Conservation (phyloP, 306 rosid genomes). For the Astragalus glycyphyllos region DNA sequence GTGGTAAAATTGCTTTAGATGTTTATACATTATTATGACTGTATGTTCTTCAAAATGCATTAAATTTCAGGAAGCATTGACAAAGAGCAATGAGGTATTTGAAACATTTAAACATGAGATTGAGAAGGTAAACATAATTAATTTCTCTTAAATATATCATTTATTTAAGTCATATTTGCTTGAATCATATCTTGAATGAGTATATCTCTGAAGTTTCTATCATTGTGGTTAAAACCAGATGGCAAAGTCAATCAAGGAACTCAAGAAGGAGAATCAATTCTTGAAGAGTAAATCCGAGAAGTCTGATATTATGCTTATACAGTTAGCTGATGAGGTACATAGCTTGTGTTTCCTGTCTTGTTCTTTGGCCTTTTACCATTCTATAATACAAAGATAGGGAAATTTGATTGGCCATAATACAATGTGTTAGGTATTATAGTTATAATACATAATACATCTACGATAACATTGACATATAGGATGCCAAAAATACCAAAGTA, state of each 20-base stretch:
- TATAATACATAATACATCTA: too few species aligned
- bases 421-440: not conserved
- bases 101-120: conserved; percentile 93
- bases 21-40: conserved; percentile 13
- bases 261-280: conserved; percentile 89
- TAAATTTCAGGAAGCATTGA: conserved; percentile 79
- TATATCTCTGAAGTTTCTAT: conserved; percentile 37
- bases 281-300: conserved; percentile 90
- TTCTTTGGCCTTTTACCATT: conserved; percentile 26
- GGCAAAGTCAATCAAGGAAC: conserved; percentile 95
- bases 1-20: not conserved
- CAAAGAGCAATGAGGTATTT: conserved; percentile 89
- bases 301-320: conserved; percentile 83
- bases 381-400: not conserved
- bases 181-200: conserved; percentile 35
- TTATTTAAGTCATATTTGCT: conserved; percentile 33
- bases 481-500: too few species aligned
- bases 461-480: too few species aligned
- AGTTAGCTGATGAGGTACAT: conserved; percentile 86
- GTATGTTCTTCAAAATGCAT: conserved; percentile 36
- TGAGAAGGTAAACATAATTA: conserved; percentile 67
- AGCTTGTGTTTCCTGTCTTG: not conserved
- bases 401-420: conserved; percentile 3
- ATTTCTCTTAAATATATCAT: conserved; percentile 33
- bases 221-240: conserved; percentile 60